Base-by-base conservation (phyloP, 2,329 filamentous ascomycete species). In the Diaporthe caulivora region DNA sequence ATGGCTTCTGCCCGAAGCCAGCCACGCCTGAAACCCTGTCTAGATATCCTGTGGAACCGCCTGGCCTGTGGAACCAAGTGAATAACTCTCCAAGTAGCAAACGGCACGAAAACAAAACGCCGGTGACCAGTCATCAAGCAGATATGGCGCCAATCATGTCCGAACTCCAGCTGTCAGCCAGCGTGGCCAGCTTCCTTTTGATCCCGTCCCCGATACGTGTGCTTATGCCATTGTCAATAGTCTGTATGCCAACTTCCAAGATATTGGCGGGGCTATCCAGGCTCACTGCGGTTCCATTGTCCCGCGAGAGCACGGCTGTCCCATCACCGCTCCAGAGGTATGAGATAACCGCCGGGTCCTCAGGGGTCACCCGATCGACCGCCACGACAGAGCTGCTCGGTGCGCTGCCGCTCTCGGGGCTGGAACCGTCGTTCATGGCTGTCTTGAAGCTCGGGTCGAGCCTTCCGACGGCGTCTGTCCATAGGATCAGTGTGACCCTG, bases 401-500 rank as follows among this genome's bases (percentile, higher is more conserved):
- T 9, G 37, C 31, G 26, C 40, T 51, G 49, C 37, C 57, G 26
- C 54, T 71, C 11, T 40, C 73, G 4, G 64, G 5, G n/a, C 65
- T 70, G 13, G 60, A 51, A 6, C 40, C 70, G 4, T 68, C 75
- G 24, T 68, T 72, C 40, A 77, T 76, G 21, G 77, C 76, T 17
- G 72, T 79, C 74, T 82, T 81, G 76, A 84, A 82, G 76, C 77
- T 79, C 26, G 79, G 78, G 73, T 90, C 87, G 73, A 87, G 84
- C 72, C 86, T 85, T 8, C 74, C 79, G 84, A 92, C 81, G 76
- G 90, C 89, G 76, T 92, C 89, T 2, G 87, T 85, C 91, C 91
- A 93, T 2, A 92, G 83, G 53, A 91, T 87, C 72, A 93, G 83
- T 5, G 87, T 87, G 2, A 87, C 91, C n/a, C 92, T 90, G 79